A percentile compares a stretch with the other conserved stretches of the same genome.
Conservation (phyloP, 805 yeast species). For the Clavispora santaluciae region DNA sequence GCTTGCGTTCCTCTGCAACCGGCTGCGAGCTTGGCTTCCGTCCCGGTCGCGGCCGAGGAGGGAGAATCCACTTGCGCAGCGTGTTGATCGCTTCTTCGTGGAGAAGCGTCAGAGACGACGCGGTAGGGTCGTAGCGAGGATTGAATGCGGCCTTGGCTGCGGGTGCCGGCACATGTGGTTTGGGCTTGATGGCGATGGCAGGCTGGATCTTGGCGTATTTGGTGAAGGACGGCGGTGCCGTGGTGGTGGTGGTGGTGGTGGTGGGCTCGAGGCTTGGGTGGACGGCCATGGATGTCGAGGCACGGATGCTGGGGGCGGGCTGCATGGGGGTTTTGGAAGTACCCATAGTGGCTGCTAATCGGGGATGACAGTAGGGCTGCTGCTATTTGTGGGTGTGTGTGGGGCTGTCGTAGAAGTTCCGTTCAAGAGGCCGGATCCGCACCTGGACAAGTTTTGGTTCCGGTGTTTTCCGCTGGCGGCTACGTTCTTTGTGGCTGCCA, state of each 20-base stretch:
- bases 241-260: slow-evolving; percentile 1
- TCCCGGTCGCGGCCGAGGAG: slow-evolving; percentile 80
- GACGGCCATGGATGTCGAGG: slow-evolving; percentile 1
- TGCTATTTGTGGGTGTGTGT: no score
- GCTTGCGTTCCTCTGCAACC: not conserved
- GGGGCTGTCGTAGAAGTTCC: no score
- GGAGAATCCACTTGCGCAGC: slow-evolving; percentile 77
- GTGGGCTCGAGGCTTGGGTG: not conserved
- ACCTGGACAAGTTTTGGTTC: no score
- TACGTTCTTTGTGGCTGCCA: no score
- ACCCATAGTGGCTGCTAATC: not conserved
- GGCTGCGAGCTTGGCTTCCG: slow-evolving; percentile 38
- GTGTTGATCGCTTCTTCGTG: slow-evolving; percentile 38
- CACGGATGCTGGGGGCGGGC: slow-evolving; percentile 1
- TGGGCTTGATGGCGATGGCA: slow-evolving; percentile 36
- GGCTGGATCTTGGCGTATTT: slow-evolving; percentile 36
- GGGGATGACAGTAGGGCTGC: no score
- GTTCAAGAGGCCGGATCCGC: no score
- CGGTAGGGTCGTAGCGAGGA: slow-evolving; percentile 14
- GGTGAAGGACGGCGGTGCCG: slow-evolving; percentile 5
- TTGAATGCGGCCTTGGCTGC: slow-evolving; percentile 24
- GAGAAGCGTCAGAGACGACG: slow-evolving; percentile 4
- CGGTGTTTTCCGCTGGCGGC: no score
- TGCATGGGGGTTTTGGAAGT: slow-evolving; percentile 1
- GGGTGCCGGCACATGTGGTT: slow-evolving; percentile 25